Evolutionary conservation across 441 rosid genomes (phyloP), one percentile per base, ranked within the genome.

Genomic region (Populus hybrid): DNA sequence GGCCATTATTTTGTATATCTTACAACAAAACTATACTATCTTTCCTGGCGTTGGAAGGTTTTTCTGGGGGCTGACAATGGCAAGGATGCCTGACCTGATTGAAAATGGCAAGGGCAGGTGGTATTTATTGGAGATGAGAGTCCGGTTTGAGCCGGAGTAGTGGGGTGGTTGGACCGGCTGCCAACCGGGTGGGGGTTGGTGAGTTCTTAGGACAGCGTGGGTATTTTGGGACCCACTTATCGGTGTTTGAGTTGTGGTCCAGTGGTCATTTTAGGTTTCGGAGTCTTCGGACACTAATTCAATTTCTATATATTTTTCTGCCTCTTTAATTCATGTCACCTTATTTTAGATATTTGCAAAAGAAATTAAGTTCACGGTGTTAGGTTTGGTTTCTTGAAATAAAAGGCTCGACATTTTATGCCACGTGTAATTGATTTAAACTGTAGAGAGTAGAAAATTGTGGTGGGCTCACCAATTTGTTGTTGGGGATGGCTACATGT

Each of bases 141-240:
- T 40, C 85, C 86, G 85, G 85, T 79, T 75, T 16, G 76, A 71
- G 72, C 77, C 74, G 81, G 72, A 34, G 11, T 1, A 24, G 72
- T 10, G 42, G 9, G 74, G 77, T 64, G 30, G 81, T 65, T 81
- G 82, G 81, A 67, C 84, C 79, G 83, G 24, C 24, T 0, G 23
- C 78, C 66, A 69, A 72, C 77, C 83, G 87, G 88, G 84, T 73
- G 76, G 86, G 90, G 84, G 91, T 90, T 88, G 93, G 90, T 88
- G 84, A 84, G 36, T 73, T 74, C 80, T 64, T 54, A 36, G 38
- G 38, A 36, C 38, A 36, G 9, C 38, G 38, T 1, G 9, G 9
- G 8, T 1, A 8, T 6, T 36, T 36, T 36, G 38, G 38, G 69
- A 12, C 42, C 42, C 42, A 38, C 42, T 38, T 38, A 38, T 1